A percentile compares a stretch with the other conserved stretches of the same genome.
phyloP scores from a whole-genome alignment of 106 monocot species.

The Dioscorea zingiberensis region DNA sequence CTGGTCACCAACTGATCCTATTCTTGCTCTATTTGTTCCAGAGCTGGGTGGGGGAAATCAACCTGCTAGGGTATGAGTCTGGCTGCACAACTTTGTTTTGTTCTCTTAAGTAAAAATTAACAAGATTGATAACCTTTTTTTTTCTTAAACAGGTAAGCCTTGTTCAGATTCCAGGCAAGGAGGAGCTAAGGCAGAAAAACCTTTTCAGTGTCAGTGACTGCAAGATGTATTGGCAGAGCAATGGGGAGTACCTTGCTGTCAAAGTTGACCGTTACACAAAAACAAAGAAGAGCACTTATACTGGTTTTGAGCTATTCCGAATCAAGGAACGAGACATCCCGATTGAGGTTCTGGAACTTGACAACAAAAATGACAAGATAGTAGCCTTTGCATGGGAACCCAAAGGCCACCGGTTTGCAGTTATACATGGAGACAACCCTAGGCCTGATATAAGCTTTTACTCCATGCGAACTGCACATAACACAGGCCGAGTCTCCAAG shows the following conservation, averaged over 20 bases:
- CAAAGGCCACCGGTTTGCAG: constrained; percentile 83
- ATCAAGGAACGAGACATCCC: constrained; percentile 96
- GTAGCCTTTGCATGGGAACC: constrained; percentile 97
- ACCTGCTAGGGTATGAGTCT: constrained; percentile 91
- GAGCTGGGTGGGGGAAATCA: constrained; percentile 24
- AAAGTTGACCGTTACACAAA: constrained; percentile 90
- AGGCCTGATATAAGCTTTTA: too few relatives aligned
- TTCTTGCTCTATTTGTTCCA: constrained; percentile 37
- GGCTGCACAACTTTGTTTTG: too few relatives aligned
- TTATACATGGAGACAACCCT: constrained; percentile 84
- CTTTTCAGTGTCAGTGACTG: constrained; percentile 86
- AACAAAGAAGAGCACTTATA: constrained; percentile 87
- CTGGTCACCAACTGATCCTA: constrained; percentile 90
- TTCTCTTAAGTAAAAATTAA: neutral
- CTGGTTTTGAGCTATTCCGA: constrained; percentile 92
- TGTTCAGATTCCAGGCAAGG: constrained; percentile 87
- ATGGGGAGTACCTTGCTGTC: constrained; percentile 89
- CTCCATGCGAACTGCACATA: too few relatives aligned
- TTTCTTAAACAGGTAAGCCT: constrained; percentile 77
- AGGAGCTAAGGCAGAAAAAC: constrained; percentile 90
- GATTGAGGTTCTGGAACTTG: constrained; percentile 86
- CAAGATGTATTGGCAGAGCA: constrained; percentile 97
- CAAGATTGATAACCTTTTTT: too few relatives aligned
- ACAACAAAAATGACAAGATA: constrained; percentile 93
- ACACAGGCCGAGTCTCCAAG: too few relatives aligned